Percentiles rank a stretch among this genome's conserved stretches.
These are phyloP conservation scores for Kernera saxatilis DNA, from an alignment of 345 rosid species.

Conservation along the genomic window DNA sequence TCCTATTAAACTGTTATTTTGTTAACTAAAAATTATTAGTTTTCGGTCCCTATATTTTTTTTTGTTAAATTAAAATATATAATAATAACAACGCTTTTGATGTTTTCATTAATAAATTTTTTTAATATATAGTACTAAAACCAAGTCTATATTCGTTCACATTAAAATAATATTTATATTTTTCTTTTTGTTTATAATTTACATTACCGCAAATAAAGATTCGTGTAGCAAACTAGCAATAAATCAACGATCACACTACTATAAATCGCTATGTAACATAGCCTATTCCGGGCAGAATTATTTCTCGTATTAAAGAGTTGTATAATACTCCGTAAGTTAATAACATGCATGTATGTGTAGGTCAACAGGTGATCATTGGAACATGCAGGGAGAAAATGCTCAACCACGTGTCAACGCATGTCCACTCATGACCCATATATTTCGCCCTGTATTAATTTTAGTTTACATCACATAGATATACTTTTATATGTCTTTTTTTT, in stretches of 20 bases:
- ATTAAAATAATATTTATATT: too few species aligned
- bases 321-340: too few species aligned
- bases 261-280: too few species aligned
- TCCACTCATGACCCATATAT: slow-evolving; percentile 3
- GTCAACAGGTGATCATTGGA: slow-evolving; percentile 4
- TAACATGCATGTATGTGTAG: background rate
- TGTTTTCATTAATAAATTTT: too few species aligned
- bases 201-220: background rate
- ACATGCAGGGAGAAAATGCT: slow-evolving; percentile 24
- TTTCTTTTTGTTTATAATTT: background rate
- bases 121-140: too few species aligned
- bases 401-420: slow-evolving; percentile 24
- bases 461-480: background rate
- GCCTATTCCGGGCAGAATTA: too few species aligned
- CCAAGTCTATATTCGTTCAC: background rate
- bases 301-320: background rate
- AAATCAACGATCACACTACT: too few species aligned
- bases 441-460: background rate
- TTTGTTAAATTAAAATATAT: too few species aligned
- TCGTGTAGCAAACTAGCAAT: background rate
- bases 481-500: background rate
- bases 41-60: background rate
- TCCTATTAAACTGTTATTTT: background rate
- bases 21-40: background rate
- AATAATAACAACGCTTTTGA: too few species aligned